These are phyloP conservation scores for Russula lepida DNA, from an alignment of 768 basidiomycete species.

Conservation along the genomic window DNA sequence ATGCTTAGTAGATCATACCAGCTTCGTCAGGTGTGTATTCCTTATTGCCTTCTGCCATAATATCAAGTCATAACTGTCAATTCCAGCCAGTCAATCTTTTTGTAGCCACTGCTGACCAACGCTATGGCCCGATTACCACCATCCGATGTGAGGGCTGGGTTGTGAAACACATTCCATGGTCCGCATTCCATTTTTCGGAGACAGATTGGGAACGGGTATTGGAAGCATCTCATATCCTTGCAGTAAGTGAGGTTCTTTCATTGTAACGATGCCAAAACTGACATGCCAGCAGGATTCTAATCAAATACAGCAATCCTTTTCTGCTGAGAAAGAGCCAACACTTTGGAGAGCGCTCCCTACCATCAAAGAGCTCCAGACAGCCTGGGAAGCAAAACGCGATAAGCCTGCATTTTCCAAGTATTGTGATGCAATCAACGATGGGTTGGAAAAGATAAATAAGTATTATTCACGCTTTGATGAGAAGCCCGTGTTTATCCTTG, in stretches of 20 bases:
- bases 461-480: conserved; percentile 22
- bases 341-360: conserved; percentile 26
- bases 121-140: background rate
- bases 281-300: conserved; percentile 23
- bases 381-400: conserved; percentile 25
- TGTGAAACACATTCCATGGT: background rate
- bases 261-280: background rate
- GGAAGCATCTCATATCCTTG: background rate
- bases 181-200: background rate
- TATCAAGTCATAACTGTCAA: no score
- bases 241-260: background rate
- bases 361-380: conserved; percentile 24
- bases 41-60: background rate
- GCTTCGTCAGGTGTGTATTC: no score
- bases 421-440: conserved; percentile 20
- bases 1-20: no score
- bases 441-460: conserved; percentile 24
- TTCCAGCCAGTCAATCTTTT: background rate
- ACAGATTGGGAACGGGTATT: background rate
- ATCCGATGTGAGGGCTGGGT: background rate
- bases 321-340: conserved; percentile 23
- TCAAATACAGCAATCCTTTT: conserved; percentile 26
- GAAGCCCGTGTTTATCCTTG: conserved; percentile 20
- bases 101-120: background rate
- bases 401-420: conserved; percentile 17